Evolutionary conservation across 2,329 filamentous ascomycete genomes (phyloP), one percentile per base, ranked within the genome.

Genomic region (Phialophora chinensis): DNA sequence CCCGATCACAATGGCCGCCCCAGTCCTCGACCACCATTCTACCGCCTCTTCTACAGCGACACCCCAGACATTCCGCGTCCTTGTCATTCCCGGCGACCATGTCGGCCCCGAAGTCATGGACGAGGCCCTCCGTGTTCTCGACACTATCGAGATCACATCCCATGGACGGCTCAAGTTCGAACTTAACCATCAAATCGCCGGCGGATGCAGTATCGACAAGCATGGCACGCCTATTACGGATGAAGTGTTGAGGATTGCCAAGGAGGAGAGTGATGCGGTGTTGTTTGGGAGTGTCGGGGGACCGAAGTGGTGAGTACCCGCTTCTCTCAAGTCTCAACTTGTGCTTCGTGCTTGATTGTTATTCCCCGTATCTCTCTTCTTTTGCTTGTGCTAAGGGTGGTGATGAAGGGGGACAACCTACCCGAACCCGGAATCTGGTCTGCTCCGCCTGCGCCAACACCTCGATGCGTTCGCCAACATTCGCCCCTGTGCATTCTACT

Each of bases 221-320:
- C 87, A 84, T 0, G 88, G 88, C 1, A 83, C 85, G 70, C 90
- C 89, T 71, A 88, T 89, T 17, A 86, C 87, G 0, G 84, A 87
- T 29, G 86, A 84, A 49, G 87, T 86, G 1, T 78, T 88, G 1
- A 83, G 87, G 8, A 81, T 81, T 5, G 78, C 90, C 23, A 81
- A 81, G 71, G 81, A 81, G 63, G 87, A 88, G 69, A 86, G 64
- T n/a, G 71, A 91, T 73, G 88, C 88, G 1, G 88, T 90, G 58
- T 83, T 89, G 57, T 90, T 91, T 68, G 88, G 88, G 10, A 87
- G 88, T 14, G 88, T 90, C 4, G 88, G 88, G 14, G 86, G 86
- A 44, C 87, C 86, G 25, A 82, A 87, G 60, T 87, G 90, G 0
- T 87, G 88, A 2, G 88, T 90, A 68, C 84, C 89, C 66, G 84